Evolutionary conservation across 345 rosid genomes (phyloP), one percentile per base, ranked within the genome.

Genomic region (Mallotus nudiflorus): DNA sequence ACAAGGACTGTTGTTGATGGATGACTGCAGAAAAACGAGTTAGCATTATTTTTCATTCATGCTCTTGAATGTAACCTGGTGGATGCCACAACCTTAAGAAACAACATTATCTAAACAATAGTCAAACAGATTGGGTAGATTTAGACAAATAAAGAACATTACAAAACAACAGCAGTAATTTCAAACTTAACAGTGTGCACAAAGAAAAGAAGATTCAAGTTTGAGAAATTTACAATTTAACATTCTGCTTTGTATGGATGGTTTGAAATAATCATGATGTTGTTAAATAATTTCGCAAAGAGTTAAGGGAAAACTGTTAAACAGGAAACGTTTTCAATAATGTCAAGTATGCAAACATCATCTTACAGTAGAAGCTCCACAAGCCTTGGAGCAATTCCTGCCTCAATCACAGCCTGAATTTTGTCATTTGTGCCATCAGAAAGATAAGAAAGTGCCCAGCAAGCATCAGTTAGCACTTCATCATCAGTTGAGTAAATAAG

Each of bases 371-470:
- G 80, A 81, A 89, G 91, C 82, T 86, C 91, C 73, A 91, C 93
- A 67, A 91, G 91, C 68, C 91, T 90, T 69, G 88, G 85, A 67
- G 87, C 85, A 73, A 91, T 87, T 70, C 93, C 97, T 16, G 88
- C 88, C 75, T 89, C 86, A 37, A 91, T 87, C 66, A 91, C 97
- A 59, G 95, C 87, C 77, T 89, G 95, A 65, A 91, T 91, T 84
- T 91, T 91, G 78, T 91, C 97, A 81, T 89, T 87, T 31, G 97
- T 89, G 33, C 95, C 95, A 80, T 91, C 97, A 29, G 87, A 86
- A 69, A 86, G 90, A 73, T 86, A 84, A 1, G 90, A 86, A 31
- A 86, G 83, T 65, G 92, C 97, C 97, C 97, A 91, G 75, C 97
- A 89, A 28, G 93, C 95, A 87, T 91, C 95, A 25, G 97, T 87